These are phyloP conservation scores for Sporothrix brasiliensis DNA, from an alignment of 2,329 filamentous ascomycete species.

Conservation along the genomic window DNA sequence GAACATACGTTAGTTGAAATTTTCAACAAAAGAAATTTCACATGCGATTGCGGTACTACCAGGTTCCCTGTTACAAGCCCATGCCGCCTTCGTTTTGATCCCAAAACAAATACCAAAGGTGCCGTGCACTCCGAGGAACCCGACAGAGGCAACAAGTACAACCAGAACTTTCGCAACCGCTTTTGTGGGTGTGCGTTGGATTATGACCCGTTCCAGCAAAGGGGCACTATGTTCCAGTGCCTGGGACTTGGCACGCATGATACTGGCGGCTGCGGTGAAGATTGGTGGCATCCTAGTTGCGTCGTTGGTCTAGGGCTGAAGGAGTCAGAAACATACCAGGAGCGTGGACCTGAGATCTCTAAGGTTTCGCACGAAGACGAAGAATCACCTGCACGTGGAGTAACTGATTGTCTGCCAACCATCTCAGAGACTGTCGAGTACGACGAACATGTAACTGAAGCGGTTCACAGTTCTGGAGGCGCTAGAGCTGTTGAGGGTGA, in stretches of 20 bases:
- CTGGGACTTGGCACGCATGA: conserved; percentile 78
- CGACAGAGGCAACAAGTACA: conserved; percentile 78
- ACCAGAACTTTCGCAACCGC: conserved; percentile 89
- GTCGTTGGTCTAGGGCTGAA: conserved; percentile 76
- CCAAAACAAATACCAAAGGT: conserved; percentile 73
- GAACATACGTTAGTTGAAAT: conserved; percentile 94
- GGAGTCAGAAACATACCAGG: conserved; percentile 57
- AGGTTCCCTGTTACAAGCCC: conserved; percentile 70
- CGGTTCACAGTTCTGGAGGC: neutral
- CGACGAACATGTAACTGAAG: neutral
- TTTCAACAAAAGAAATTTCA: conserved; percentile 93
- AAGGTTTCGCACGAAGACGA: neutral
- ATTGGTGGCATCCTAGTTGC: conserved; percentile 97
- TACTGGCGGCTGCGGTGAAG: conserved; percentile 88
- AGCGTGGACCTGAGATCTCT: neutral
- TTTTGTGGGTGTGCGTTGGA: conserved; percentile 90
- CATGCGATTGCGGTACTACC: conserved; percentile 92
- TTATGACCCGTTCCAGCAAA: conserved; percentile 86
- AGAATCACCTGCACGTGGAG: neutral
- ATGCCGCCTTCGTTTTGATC: conserved; percentile 75
- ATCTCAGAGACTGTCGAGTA: conserved; percentile 32
- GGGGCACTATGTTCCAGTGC: conserved; percentile 98
- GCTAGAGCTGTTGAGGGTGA: neutral
- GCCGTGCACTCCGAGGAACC: conserved; percentile 75
- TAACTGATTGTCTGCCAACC: conserved; percentile 27